Percentiles rank a stretch among this genome's conserved stretches.
Evolutionary conservation across 2,329 filamentous ascomycete genomes (phyloP).

Genomic region (Colletotrichum spinosum): DNA sequence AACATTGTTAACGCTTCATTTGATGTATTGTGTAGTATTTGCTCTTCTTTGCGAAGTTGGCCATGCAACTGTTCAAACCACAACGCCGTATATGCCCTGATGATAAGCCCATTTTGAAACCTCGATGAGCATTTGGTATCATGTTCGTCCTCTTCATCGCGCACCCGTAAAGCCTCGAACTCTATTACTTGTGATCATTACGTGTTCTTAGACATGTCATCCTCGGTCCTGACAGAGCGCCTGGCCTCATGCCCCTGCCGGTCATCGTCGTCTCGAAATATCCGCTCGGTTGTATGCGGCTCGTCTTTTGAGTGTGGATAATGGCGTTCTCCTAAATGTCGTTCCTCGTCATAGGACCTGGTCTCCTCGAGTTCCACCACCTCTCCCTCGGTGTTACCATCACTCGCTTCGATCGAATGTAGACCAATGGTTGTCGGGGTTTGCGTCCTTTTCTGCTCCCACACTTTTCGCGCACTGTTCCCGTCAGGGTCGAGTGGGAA

Average conservation of each 20-base stretch:
- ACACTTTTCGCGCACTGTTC: slow-evolving; percentile 7
- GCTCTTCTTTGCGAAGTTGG: no score
- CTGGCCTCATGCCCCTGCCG: neutral
- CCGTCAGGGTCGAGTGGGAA: slow-evolving; percentile 25
- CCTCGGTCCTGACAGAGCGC: neutral
- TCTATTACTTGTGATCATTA: neutral
- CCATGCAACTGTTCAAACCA: no score
- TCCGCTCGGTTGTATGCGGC: no score
- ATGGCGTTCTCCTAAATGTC: neutral
- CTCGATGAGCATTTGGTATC: slow-evolving; percentile 13
- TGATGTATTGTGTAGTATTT: no score
- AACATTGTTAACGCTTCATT: no score
- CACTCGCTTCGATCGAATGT: neutral
- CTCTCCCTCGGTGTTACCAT: neutral
- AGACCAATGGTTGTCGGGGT: slow-evolving; percentile 7
- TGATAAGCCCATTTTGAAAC: neutral
- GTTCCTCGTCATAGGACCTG: slow-evolving; percentile 2
- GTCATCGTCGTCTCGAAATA: neutral
- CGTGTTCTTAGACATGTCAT: neutral
- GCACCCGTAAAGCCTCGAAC: neutral
- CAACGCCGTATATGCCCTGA: no score
- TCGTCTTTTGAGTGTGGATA: no score
- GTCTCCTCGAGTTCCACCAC: neutral
- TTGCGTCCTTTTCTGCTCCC: slow-evolving; percentile 14
- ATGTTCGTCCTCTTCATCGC: neutral